Percentiles rank a stretch among this genome's conserved stretches.
Conservation (phyloP, 176 grass and related monocot genomes). For the Paspalum notatum region DNA sequence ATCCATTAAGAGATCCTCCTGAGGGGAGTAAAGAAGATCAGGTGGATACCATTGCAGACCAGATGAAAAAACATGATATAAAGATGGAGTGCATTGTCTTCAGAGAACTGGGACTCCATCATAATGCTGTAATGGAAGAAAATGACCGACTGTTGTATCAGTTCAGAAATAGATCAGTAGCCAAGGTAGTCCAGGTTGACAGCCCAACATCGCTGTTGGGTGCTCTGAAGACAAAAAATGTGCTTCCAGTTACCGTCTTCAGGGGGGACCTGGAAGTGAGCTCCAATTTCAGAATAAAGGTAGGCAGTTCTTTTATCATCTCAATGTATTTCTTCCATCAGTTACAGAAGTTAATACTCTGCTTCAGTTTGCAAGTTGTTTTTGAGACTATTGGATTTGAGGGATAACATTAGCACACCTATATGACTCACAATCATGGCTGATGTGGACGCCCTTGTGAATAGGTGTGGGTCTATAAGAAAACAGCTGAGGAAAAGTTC, state of each 20-base stretch:
- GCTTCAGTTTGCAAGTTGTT: conserved; percentile 35
- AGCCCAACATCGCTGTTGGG: conserved; percentile 76
- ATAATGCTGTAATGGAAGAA: conserved; percentile 61
- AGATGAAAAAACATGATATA: conserved; percentile 85
- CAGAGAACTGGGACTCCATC: conserved; percentile 58
- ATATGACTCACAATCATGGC: not conserved
- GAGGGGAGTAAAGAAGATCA: conserved; percentile 92
- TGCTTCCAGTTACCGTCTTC: conserved; percentile 88
- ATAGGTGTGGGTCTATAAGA: conserved; percentile 98
- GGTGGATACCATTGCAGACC: conserved; percentile 73
- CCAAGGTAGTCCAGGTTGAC: conserved; percentile 74
- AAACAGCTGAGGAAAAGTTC: conserved; percentile 93
- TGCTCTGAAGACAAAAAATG: conserved; percentile 83
- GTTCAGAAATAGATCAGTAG: conserved; percentile 66
- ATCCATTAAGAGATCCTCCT: conserved; percentile 73
- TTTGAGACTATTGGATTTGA: conserved; percentile 12
- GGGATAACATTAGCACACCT: not conserved
- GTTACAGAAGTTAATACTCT: conserved; percentile 18
- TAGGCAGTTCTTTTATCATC: conserved; percentile 27
- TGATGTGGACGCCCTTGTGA: conserved; percentile 41
- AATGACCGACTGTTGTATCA: conserved; percentile 73
- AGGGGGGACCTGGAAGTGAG: conserved; percentile 91
- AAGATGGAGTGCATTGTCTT: conserved; percentile 75
- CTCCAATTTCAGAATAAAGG: conserved; percentile 89
- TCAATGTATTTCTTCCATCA: not conserved